Base-by-base conservation (phyloP, 1,284 basidiomycete genomes). In the Rhodotorula sp. region DNA sequence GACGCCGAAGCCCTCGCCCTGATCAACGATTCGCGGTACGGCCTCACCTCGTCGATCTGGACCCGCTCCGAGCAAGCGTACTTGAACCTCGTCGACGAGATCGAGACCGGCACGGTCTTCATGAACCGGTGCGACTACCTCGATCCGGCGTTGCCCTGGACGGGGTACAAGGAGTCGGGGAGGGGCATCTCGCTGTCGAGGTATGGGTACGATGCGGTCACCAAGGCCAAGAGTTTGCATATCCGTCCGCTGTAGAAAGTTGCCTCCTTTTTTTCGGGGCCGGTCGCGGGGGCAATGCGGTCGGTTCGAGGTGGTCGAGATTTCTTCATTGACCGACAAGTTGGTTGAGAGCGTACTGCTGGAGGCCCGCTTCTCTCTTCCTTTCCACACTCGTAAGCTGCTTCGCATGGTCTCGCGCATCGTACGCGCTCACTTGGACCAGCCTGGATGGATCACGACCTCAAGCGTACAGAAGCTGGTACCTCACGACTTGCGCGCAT, bases 1-100 rank as follows among this genome's bases (percentile, higher is more conserved):
- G 93, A 95, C 78, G 88, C 89, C 62, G 92, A 95, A 80, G 94
- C 94, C 0, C 83, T 97, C 68, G 80, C 82, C 48, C 85, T 97
- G 47, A 97, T 98, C 91, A 97, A 98, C 81, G 93, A 97, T 81
- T 97, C 93, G n/a, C 87, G 86, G 1, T 97, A 95, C 80, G 95
- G 95, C 19, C 85, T 98, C 48, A 98, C 95, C 1, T 92, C 92
- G 2, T 93, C 92, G 26, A 82, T 98, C 45, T 98, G 95, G 95
- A 97, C 95, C 0, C 86, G 92, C 78, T 77, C 78, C 1, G 85
- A 90, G 68, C 80, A 83, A 6, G 88, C 86, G 0, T 95, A 95
- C 83, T 79, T 90, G 71, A 82, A 80, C 66, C 84, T 97, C 60
- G 87, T 85, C 2, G 88, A 91, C 70, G 86, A 88, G 73, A 82